Evolutionary conservation across 139 green algal genomes (phyloP).

Genomic region (Chlorella sorokiniana): DNA sequence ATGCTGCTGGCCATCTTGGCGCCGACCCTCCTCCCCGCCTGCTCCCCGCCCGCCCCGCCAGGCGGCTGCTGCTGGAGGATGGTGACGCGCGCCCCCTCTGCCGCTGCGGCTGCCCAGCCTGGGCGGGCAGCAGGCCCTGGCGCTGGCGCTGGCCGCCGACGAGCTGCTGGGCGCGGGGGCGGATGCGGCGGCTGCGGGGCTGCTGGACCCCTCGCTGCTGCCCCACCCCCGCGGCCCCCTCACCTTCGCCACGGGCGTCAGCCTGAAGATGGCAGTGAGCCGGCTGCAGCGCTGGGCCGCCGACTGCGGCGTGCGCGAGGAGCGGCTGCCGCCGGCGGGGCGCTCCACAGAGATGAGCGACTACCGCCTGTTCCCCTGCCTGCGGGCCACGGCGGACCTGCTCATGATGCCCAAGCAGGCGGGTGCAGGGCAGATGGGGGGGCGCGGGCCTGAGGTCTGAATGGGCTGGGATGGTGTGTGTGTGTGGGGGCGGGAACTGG

Average conservation of each 20-base stretch:
- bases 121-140: neutral
- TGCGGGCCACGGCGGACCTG: constrained; percentile 77
- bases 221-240: constrained; percentile 69
- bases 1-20: neutral
- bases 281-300: constrained; percentile 46
- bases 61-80: constrained; percentile 22
- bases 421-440: neutral
- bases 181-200: constrained; percentile 3
- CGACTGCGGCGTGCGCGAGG: constrained; percentile 48
- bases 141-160: neutral
- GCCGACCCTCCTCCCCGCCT: neutral
- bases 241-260: constrained; percentile 73
- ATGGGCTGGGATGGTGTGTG: too few relatives aligned
- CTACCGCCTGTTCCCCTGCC: constrained; percentile 70
- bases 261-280: constrained; percentile 77
- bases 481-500: too few relatives aligned
- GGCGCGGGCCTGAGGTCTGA: neutral
- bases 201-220: constrained; percentile 64
- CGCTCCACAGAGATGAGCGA: constrained; percentile 18
- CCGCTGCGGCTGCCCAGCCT: constrained; percentile 20
- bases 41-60: neutral
- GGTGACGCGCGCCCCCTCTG: neutral
- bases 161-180: constrained; percentile 7
- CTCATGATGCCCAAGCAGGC: constrained; percentile 88
- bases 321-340: constrained; percentile 15